Percentiles rank a stretch among this genome's conserved stretches.
Conservation (phyloP, 176 grass and related monocot genomes). For the Tillandsia leiboldiana region DNA sequence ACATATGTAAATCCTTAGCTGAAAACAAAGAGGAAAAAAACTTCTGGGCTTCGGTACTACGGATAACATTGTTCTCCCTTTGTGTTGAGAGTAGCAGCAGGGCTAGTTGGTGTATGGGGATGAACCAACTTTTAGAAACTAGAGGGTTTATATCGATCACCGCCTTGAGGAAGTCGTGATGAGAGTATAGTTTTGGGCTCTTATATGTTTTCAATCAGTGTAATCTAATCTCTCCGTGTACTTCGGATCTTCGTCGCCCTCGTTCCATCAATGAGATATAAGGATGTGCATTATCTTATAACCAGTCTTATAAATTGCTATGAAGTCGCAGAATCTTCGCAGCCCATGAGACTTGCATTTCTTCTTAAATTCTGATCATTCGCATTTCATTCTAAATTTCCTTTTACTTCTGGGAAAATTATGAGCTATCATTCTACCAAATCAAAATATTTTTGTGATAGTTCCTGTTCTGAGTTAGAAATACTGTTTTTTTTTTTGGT, state of each 20-base stretch:
- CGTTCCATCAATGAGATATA: conserved; percentile 28
- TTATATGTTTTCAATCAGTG: conserved; percentile 21
- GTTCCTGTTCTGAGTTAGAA: too few species aligned
- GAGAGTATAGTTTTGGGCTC: conserved; percentile 44
- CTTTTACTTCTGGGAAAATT: neutral
- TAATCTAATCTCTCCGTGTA: conserved; percentile 27
- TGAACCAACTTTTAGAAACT: conserved; percentile 21
- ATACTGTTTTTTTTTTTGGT: too few species aligned
- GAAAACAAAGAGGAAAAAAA: conserved; percentile 18
- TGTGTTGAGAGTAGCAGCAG: conserved; percentile 19
- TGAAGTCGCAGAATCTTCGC: too few species aligned
- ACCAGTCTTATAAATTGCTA: neutral
- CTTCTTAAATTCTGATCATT: neutral
- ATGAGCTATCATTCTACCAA: too few species aligned
- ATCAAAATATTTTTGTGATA: too few species aligned
- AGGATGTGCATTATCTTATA: conserved; percentile 3
- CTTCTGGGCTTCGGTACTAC: neutral
- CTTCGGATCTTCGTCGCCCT: conserved; percentile 23
- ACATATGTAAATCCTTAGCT: too few species aligned
- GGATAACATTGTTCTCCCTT: neutral
- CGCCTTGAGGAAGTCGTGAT: conserved; percentile 33
- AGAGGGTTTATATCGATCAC: conserved; percentile 28
- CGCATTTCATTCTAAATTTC: neutral
- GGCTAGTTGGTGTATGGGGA: conserved; percentile 22
- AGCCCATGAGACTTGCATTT: too few species aligned